phyloP scores from a whole-genome alignment of 192 early-diverging fungal species.

The Kappamyces sp. region DNA sequence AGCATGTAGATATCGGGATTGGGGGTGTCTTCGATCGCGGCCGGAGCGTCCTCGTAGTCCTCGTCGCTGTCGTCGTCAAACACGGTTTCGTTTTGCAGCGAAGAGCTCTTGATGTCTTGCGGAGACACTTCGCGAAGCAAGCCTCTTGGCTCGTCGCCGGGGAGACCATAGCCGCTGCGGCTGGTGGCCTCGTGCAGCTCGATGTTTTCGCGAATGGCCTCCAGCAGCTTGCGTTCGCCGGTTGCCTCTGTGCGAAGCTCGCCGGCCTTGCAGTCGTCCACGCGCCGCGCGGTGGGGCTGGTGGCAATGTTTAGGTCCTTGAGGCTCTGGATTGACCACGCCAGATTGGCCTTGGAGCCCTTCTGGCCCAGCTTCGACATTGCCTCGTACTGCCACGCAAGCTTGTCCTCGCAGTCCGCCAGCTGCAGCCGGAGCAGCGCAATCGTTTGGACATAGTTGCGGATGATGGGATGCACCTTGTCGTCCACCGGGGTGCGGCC shows the following conservation, averaged over 20 bases:
- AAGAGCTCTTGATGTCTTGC: not conserved
- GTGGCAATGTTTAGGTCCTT: slow-evolving; percentile 21
- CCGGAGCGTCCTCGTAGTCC: slow-evolving; percentile 13
- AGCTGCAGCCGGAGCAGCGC: slow-evolving; percentile 32
- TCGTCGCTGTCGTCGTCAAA: slow-evolving; percentile 6
- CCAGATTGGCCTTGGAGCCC: slow-evolving; percentile 4
- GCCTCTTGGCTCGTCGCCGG: no score
- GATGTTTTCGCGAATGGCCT: slow-evolving; percentile 14
- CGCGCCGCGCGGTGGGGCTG: slow-evolving; percentile 9
- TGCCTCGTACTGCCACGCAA: slow-evolving; percentile 47
- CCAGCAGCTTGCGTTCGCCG: slow-evolving; percentile 4
- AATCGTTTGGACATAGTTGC: slow-evolving; percentile 31
- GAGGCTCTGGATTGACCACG: slow-evolving; percentile 10
- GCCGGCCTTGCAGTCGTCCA: slow-evolving; percentile 7
- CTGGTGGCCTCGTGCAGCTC: slow-evolving; percentile 10
- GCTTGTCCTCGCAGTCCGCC: slow-evolving; percentile 35
- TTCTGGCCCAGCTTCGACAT: slow-evolving; percentile 26
- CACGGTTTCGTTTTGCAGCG: no score
- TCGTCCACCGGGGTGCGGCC: not conserved
- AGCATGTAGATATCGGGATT: slow-evolving; percentile 32
- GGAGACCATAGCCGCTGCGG: not conserved
- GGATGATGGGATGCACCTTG: slow-evolving; percentile 17
- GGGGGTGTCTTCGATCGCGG: slow-evolving; percentile 14
- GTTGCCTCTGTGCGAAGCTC: slow-evolving; percentile 1
- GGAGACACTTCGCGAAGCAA: slow-evolving; percentile 10